Conservation (phyloP, 805 yeast species). For the Spathaspora arborariae region DNA sequence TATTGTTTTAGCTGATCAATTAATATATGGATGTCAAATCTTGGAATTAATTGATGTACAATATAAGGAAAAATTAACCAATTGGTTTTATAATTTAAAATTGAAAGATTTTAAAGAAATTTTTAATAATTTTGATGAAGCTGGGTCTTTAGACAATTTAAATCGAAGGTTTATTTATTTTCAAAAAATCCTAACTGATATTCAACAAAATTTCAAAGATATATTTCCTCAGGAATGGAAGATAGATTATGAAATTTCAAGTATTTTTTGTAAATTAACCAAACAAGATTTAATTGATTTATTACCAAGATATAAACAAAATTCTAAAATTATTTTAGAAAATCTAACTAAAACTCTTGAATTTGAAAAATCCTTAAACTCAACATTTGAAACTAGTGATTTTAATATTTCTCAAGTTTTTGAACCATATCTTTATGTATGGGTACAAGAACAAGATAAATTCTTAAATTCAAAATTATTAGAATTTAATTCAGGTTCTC, state of each 20-base stretch:
- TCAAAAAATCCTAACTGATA: conserved; percentile 60
- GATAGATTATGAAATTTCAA: conserved; percentile 57
- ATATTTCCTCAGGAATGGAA: conserved; percentile 74
- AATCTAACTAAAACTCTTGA: conserved; percentile 76
- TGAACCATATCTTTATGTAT: conserved; percentile 78
- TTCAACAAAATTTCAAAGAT: conserved; percentile 47
- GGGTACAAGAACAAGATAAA: conserved; percentile 84
- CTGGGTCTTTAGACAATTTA: conserved; percentile 88
- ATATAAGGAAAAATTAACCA: conserved; percentile 54
- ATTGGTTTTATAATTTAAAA: conserved; percentile 69
- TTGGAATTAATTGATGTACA: conserved; percentile 61
- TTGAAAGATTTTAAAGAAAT: conserved; percentile 72
- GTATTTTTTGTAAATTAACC: conserved; percentile 65
- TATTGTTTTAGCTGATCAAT: conserved; percentile 22
- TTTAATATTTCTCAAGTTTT: conserved; percentile 57
- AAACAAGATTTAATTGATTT: conserved; percentile 50
- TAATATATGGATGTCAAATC: conserved; percentile 66
- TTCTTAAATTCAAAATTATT: conserved; percentile 57
- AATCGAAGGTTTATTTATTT: conserved; percentile 78
- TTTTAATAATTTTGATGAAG: conserved; percentile 81
- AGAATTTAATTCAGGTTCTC: conserved; percentile 58
- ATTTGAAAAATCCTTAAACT: conserved; percentile 72
- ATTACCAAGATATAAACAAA: conserved; percentile 34
- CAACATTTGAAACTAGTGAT: conserved; percentile 50
- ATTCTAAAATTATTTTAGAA: conserved; percentile 62